Percentiles rank a stretch among this genome's conserved stretches.
Conservation (phyloP, 208 protist species). For the Trypanosoma rangeli region DNA sequence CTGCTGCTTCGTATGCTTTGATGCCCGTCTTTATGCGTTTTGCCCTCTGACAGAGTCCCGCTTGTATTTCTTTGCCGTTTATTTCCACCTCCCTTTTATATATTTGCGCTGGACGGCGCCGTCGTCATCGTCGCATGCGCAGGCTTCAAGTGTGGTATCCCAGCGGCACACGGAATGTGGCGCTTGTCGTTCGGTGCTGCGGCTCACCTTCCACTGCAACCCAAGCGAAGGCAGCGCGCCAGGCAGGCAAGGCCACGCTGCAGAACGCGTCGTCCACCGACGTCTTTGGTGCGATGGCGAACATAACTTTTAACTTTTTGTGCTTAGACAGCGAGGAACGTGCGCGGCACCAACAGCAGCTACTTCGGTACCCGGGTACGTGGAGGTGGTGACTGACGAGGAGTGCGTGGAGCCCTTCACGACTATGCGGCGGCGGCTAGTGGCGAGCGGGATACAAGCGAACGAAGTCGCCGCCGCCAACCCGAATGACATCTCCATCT, state of each 20-base stretch:
- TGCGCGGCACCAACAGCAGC: neutral
- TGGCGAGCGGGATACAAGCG: neutral
- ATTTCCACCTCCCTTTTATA: neutral
- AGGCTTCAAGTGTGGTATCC: too few species aligned
- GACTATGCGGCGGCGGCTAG: neutral
- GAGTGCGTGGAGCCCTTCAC: slow-evolving; percentile 17
- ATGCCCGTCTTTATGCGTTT: neutral
- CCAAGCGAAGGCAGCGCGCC: neutral
- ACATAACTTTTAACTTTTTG: slow-evolving; percentile 17
- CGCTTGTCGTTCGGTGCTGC: too few species aligned
- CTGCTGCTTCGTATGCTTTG: neutral
- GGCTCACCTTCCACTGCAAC: too few species aligned
- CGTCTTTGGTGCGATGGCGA: slow-evolving; percentile 10
- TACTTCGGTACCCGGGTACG: neutral
- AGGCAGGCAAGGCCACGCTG: slow-evolving; percentile 9
- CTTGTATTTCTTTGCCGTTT: neutral
- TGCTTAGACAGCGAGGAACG: neutral
- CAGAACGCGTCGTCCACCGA: neutral
- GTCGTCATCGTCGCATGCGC: too few species aligned
- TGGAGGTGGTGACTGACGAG: slow-evolving; percentile 1
- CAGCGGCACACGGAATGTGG: too few species aligned
- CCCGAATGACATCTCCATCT: too few species aligned
- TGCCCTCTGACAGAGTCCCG: neutral
- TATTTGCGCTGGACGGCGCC: too few species aligned
- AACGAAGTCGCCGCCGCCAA: too few species aligned